Evolutionary conservation across 2,329 filamentous ascomycete genomes (phyloP).

Genomic region (Diaporthe citri): DNA sequence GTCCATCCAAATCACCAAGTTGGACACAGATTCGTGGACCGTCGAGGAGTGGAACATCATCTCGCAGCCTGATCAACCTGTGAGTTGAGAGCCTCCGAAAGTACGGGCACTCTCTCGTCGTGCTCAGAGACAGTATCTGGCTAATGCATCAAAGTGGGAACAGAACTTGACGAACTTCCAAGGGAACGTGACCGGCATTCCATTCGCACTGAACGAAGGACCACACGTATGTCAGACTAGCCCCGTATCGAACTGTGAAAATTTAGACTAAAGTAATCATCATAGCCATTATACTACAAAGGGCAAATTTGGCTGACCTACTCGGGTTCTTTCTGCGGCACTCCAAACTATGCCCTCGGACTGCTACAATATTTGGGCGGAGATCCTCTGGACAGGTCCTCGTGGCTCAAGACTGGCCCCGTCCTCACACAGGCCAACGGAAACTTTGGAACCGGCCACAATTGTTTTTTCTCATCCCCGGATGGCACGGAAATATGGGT

Average conservation of each 20-base stretch:
- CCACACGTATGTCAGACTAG: conserved; percentile 4
- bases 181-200: conserved; percentile 1
- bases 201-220: conserved; percentile 13
- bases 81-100: not conserved
- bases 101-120: not conserved
- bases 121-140: not conserved
- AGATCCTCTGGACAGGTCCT: conserved; percentile 18
- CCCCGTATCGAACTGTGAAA: not conserved
- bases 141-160: conserved; percentile 33
- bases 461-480: conserved; percentile 37
- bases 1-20: conserved; percentile 37
- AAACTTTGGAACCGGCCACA: conserved; percentile 40
- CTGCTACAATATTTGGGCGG: conserved; percentile 39
- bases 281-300: conserved; percentile 39
- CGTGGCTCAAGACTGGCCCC: conserved; percentile 40
- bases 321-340: conserved; percentile 40
- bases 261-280: not conserved
- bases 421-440: conserved; percentile 41
- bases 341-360: conserved; percentile 39
- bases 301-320: conserved; percentile 40
- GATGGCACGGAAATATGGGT: conserved; percentile 32
- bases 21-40: conserved; percentile 38
- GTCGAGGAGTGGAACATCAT: conserved; percentile 41
- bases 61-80: conserved; percentile 39
- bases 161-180: conserved; percentile 31